phyloP scores from a whole-genome alignment of 495 filamentous ascomycete genomes.

The Penicillium manginii region DNA sequence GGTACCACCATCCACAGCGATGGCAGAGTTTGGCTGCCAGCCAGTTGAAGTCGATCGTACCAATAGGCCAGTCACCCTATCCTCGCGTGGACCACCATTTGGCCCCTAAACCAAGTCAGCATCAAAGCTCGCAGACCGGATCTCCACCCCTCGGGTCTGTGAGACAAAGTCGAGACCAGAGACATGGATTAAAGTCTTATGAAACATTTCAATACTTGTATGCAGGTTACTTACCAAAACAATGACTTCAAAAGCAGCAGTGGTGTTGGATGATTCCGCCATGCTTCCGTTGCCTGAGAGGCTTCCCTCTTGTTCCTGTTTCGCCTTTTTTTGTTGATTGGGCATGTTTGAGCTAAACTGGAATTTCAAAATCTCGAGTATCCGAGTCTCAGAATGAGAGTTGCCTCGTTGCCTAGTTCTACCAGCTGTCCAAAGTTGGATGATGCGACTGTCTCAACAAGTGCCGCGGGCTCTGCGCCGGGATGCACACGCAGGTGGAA shows the following conservation, averaged over 20 bases:
- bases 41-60: conserved; percentile 76
- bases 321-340: not conserved
- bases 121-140: not conserved
- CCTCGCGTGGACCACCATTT: conserved; percentile 87
- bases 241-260: conserved; percentile 73
- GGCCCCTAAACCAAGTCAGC: conserved; percentile 70
- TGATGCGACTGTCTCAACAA: conserved; percentile 12
- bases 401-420: not conserved
- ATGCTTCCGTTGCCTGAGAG: not conserved
- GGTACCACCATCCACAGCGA: conserved; percentile 91
- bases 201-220: conserved; percentile 14
- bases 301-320: not conserved
- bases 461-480: too few relatives aligned
- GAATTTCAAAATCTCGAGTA: not conserved
- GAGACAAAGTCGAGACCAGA: conserved; percentile 2
- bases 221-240: conserved; percentile 66
- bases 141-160: conserved; percentile 4
- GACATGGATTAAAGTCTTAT: conserved; percentile 4
- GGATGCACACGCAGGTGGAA: not conserved
- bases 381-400: not conserved
- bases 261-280: conserved; percentile 21
- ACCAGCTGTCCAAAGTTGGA: conserved; percentile 7
- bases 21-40: conserved; percentile 78
- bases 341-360: not conserved
- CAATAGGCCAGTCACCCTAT: conserved; percentile 85